Base-by-base conservation (phyloP, 768 basidiomycete species). In the Rhizopogon roseolus region DNA sequence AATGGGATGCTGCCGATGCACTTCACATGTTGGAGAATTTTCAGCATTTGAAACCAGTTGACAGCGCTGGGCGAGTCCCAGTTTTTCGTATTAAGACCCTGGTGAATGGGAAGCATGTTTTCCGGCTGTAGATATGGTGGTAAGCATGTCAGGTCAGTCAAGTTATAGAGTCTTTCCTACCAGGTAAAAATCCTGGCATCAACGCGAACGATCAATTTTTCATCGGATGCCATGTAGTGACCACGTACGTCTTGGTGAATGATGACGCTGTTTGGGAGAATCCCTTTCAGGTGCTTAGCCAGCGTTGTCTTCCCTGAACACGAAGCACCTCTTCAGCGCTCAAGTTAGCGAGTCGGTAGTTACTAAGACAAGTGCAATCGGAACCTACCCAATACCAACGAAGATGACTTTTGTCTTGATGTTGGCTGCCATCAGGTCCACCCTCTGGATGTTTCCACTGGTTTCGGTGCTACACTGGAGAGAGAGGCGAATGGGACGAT, bases 1-100 rank as follows among this genome's bases (percentile, higher is more conserved):
- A 72, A 71, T 1, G 92, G 90, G 41, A 93, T 81, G 38, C 65
- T 63, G n/a, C 91, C 95, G 0, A 78, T 82, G 50, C 70, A 57
- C 66, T 88, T 87, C 48, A 95, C 76, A 32, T 76, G 68, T 19
- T 68, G 67, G 6, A 98, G 72, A 50, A 90, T 85, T 0, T 65
- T 60, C 38, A 85, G 72, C 56, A 98, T 74, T 54, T 84, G 81
- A 10, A 81, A 77, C 96, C 96, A 98, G 17, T 81, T 74, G 52
- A 98, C 90, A 8, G 94, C 94, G 1, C 93, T 93, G 0, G 95
- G 82, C n/a, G 84, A 79, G 65, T 99, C 97, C 97, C 97, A 99
- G 69, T 98, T 96, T 68, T 90, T 89, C 11, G n/a, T 29, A 6
- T 45, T 17, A 60, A 92, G 76, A 16, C 80, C 70, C 0, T 87